A percentile compares a stretch with the other conserved stretches of the same genome.
Conservation (phyloP, 495 filamentous ascomycete genomes). For the Talaromyces borbonicus region DNA sequence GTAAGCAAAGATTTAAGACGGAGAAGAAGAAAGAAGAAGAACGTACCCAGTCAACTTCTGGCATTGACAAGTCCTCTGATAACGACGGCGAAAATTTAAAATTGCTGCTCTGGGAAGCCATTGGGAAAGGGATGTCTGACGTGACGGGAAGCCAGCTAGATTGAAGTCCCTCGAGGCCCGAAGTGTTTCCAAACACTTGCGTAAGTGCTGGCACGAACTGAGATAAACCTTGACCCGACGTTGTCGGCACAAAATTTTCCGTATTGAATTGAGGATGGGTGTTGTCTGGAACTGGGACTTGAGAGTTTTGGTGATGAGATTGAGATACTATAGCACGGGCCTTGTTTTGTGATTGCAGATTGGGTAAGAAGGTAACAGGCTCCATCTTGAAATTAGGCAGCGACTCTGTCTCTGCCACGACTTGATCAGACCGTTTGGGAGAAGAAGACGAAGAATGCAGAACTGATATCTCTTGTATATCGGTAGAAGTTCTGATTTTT, state of each 20-base stretch:
- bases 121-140: not conserved
- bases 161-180: not conserved
- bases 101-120: not conserved
- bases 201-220: not conserved
- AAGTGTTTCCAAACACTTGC: not conserved
- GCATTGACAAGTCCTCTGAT: conserved; percentile 10
- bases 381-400: not conserved
- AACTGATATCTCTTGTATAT: conserved; percentile 12
- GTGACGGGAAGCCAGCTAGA: not conserved
- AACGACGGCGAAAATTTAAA: not conserved
- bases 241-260: not conserved
- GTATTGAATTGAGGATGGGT: not conserved
- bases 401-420: not conserved
- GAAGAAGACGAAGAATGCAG: not conserved
- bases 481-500: conserved; percentile 22
- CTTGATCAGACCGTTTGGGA: not conserved
- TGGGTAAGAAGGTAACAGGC: not conserved
- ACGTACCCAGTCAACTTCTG: conserved; percentile 20
- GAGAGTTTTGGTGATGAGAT: not conserved
- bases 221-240: not conserved
- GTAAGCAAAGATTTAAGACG: no score
- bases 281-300: not conserved
- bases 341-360: not conserved
- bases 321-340: not conserved
- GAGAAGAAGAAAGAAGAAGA: not conserved